A percentile compares a stretch with the other conserved stretches of the same genome.
phyloP scores from a whole-genome alignment of 768 basidiomycete genomes.

The Porphyrellus cyaneotinctus region DNA sequence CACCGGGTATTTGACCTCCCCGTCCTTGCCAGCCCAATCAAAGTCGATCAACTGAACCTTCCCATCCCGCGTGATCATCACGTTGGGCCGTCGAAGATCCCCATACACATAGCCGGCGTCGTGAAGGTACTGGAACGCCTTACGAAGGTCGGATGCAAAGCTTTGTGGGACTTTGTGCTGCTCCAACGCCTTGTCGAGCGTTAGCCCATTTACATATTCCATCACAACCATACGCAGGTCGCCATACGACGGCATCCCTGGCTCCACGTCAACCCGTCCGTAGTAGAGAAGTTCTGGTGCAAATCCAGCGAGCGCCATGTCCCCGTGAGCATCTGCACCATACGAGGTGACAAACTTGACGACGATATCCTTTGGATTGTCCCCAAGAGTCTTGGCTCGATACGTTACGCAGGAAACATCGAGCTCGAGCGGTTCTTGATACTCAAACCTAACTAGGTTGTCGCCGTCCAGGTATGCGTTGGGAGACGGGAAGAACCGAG shows the following conservation, averaged over 20 bases:
- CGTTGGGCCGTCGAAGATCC: neutral
- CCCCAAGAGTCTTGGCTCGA: slow-evolving; percentile 13
- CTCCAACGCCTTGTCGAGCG: neutral
- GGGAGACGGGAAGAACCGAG: slow-evolving; percentile 23
- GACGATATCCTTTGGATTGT: slow-evolving; percentile 18
- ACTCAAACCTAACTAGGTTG: slow-evolving; percentile 13
- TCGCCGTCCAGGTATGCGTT: neutral
- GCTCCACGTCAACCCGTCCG: slow-evolving; percentile 13
- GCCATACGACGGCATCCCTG: slow-evolving; percentile 13
- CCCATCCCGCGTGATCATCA: neutral
- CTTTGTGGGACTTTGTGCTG: neutral
- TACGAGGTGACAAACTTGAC: slow-evolving; percentile 39
- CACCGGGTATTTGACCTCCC: neutral
- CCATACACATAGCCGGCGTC: neutral
- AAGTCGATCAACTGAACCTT: neutral
- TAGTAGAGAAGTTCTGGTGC: slow-evolving; percentile 33
- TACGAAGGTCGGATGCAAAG: neutral
- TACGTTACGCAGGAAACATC: slow-evolving; percentile 22
- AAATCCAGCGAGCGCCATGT: slow-evolving; percentile 25
- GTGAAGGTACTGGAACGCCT: neutral
- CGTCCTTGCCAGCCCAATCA: neutral
- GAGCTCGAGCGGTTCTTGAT: slow-evolving; percentile 18
- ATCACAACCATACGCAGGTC: slow-evolving; percentile 2
- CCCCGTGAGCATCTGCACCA: slow-evolving; percentile 28
- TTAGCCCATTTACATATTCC: neutral